Evolutionary conservation across 1,284 basidiomycete genomes (phyloP), one percentile per base, ranked within the genome.

Genomic region (Leccinum pachyderme): DNA sequence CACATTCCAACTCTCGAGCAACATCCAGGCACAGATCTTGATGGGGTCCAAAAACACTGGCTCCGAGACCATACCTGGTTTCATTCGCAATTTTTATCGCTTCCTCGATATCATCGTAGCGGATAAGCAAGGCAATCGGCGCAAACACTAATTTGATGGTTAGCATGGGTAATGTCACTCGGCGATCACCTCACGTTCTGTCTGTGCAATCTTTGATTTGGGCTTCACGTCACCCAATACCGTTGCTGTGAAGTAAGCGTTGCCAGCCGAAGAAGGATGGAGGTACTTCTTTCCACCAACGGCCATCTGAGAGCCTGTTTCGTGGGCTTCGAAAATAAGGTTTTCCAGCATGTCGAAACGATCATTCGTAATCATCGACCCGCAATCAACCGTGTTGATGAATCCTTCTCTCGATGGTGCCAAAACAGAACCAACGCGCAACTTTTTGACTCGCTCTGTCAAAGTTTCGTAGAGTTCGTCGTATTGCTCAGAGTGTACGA

Each of bases 31-130:
- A 95, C 46, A 89, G 76, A 29, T 79, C 77, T 66, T 89, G 84
- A 65, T 89, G 82, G 11, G 86, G 86, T 8, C 95, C 95, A 68
- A 95, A 98, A n/a, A 99, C 92, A 55, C 91, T 91, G 1, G 93
- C 93, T 45, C 95, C 96, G n/a, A 99, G 83, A 15, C 91, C 96
- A 71, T 92, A 98, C 32, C 83, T 79, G 1, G 92, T 93, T 13
- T 81, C 79, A 66, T 98, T 98, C 0, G 96, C 92, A 60, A 95
- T 86, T 48, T 80, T 80, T 56, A 98, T 81, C 0, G 92, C 94
- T 62, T 95, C 86, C 1, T 94, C 86, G 35, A 93, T 74, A 6
- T 80, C 81, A 25, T 91, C 84, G 65, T 94, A 96, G 49, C 83
- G 82, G 71, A 96, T 88, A 41, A 97, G 78, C 18, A 91, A 74